phyloP scores from a whole-genome alignment of 108 stramenopile genomes.

The Nitzschia inconspicua region DNA sequence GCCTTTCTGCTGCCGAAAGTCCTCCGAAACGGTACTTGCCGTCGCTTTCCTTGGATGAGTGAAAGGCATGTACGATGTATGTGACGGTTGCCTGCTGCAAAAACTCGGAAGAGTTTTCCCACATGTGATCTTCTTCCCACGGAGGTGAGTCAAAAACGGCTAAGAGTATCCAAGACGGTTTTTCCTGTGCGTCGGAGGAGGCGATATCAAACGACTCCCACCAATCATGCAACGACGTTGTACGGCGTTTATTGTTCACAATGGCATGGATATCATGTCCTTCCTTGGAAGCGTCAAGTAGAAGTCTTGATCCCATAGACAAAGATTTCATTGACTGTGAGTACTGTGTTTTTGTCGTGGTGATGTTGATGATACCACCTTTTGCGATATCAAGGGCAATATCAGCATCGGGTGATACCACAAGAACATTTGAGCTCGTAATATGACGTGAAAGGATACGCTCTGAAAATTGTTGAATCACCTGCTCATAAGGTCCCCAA shows the following conservation, averaged over 20 bases:
- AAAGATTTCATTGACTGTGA: too few species aligned
- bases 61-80: constrained; percentile 23
- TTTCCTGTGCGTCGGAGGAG: neutral
- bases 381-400: neutral
- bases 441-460: constrained; percentile 38
- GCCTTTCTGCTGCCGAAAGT: constrained; percentile 17
- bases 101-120: constrained; percentile 3
- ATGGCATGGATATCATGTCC: constrained; percentile 24
- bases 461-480: constrained; percentile 30
- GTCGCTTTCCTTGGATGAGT: constrained; percentile 4
- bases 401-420: constrained; percentile 28
- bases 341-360: neutral
- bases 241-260: neutral
- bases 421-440: constrained; percentile 38
- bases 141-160: constrained; percentile 19
- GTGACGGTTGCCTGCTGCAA: constrained; percentile 21
- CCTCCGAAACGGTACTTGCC: constrained; percentile 20
- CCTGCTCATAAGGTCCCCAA: too few species aligned
- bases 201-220: constrained; percentile 15
- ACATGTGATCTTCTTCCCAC: constrained; percentile 2
- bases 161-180: constrained; percentile 29
- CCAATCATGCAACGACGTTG: constrained; percentile 24
- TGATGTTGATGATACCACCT: neutral
- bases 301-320: constrained; percentile 19
- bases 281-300: constrained; percentile 2